Percentiles rank a stretch among this genome's conserved stretches.
Conservation (phyloP, 2,329 filamentous ascomycete species). For the Colletotrichum destructivum region DNA sequence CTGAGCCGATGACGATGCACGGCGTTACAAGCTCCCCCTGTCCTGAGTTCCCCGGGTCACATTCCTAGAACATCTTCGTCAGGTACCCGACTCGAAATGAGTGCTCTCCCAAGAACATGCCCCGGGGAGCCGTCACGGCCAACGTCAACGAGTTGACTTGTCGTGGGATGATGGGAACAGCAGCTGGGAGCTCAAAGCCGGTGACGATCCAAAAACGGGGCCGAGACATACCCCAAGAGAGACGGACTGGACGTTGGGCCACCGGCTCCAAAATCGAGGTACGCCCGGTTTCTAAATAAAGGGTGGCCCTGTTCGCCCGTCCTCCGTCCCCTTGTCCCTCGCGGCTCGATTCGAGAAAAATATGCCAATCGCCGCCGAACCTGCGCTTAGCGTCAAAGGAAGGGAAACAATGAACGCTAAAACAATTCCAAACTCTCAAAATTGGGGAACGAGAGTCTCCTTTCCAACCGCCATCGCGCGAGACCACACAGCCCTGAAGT, state of each 20-base stretch:
- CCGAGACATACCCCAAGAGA: not conserved
- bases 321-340: not conserved
- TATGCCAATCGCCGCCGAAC: conserved; percentile 4
- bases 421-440: not conserved
- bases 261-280: not conserved
- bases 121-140: too few relatives aligned
- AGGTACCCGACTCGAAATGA: too few relatives aligned
- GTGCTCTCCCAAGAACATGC: too few relatives aligned
- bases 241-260: conserved; percentile 14
- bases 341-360: not conserved
- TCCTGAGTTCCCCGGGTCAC: too few relatives aligned
- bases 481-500: conserved; percentile 7
- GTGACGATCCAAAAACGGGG: not conserved
- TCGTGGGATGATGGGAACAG: not conserved
- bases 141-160: not conserved
- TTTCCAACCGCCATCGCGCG: not conserved
- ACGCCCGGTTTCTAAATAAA: conserved; percentile 31
- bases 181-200: not conserved
- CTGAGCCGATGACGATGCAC: too few relatives aligned
- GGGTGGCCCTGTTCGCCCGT: not conserved
- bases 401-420: not conserved
- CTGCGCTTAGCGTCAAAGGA: not conserved
- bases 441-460: not conserved
- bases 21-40: too few relatives aligned
- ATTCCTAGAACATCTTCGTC: too few relatives aligned